phyloP scores from a whole-genome alignment of 2,329 filamentous ascomycete species.

The Pseudopithomyces chartarum region DNA sequence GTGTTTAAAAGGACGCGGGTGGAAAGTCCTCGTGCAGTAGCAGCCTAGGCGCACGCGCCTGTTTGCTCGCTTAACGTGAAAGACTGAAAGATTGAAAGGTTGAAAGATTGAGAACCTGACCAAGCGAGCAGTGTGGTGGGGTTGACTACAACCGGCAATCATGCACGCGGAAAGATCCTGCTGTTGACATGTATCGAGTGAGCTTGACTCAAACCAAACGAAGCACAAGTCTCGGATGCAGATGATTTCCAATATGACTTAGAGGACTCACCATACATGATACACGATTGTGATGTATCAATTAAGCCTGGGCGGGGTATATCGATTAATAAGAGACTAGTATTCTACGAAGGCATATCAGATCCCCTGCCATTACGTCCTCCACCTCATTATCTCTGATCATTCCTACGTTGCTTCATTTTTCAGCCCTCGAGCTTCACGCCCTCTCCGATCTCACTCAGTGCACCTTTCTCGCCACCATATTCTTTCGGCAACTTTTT shows the following conservation, averaged over 20 bases:
- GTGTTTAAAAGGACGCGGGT: no score
- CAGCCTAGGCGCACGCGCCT: no score
- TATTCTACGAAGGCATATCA: not conserved
- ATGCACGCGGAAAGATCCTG: no score
- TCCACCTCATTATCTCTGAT: not conserved
- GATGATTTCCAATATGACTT: not conserved
- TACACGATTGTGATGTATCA: not conserved
- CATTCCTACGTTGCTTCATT: no score
- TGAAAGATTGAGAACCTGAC: no score
- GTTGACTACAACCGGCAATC: no score
- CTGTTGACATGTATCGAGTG: no score
- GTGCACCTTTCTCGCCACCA: conserved; percentile 70
- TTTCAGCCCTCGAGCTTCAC: conserved; percentile 39
- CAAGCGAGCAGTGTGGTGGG: no score
- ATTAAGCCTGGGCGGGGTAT: not conserved
- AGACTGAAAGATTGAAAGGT: no score
- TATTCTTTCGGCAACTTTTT: conserved; percentile 74
- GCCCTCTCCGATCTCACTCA: conserved; percentile 52
- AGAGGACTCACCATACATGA: not conserved
- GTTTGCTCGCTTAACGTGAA: no score
- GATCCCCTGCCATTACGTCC: not conserved
- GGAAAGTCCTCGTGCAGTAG: no score
- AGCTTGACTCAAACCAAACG: no score
- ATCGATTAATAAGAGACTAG: not conserved
- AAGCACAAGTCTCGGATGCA: not conserved